Evolutionary conservation across 1,284 basidiomycete species (phyloP).

Genomic region (Microbotryomycetes sp.): DNA sequence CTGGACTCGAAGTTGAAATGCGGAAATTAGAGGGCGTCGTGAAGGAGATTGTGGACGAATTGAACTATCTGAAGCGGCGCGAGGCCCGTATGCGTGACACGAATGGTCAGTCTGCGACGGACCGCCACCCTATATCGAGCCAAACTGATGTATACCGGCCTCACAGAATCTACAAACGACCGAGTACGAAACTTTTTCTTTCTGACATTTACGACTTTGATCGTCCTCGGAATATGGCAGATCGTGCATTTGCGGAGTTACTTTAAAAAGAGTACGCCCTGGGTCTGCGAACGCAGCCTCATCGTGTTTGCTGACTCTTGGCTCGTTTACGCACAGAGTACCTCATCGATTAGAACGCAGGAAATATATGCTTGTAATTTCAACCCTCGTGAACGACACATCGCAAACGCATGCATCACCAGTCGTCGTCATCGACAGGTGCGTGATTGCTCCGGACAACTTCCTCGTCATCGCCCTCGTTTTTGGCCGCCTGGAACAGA

Average conservation of each 20-base stretch:
- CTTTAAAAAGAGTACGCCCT: conserved; percentile 30
- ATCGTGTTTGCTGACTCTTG: background rate
- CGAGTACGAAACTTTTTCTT: conserved; percentile 91
- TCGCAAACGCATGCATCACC: too few relatives aligned
- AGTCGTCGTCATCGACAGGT: conserved; percentile 30
- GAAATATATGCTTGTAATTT: too few relatives aligned
- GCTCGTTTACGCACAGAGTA: conserved; percentile 11
- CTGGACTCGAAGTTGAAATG: conserved; percentile 95
- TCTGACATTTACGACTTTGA: conserved; percentile 70
- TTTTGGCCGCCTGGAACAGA: conserved; percentile 28
- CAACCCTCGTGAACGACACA: too few relatives aligned
- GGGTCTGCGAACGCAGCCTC: background rate
- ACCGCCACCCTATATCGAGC: background rate
- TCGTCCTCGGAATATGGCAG: conserved; percentile 88
- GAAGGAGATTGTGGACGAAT: conserved; percentile 89
- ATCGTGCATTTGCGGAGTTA: conserved; percentile 70
- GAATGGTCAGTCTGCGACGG: conserved; percentile 78
- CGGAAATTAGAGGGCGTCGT: conserved; percentile 90
- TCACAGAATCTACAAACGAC: conserved; percentile 78
- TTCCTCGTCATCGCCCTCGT: conserved; percentile 25
- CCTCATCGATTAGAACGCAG: conserved; percentile 27
- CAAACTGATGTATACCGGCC: background rate
- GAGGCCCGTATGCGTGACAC: conserved; percentile 87
- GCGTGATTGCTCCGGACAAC: conserved; percentile 11
- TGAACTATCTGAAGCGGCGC: conserved; percentile 81